A percentile compares a stretch with the other conserved stretches of the same genome.
These are phyloP conservation scores for Candida rishiriensis DNA, from an alignment of 805 yeast species.

Conservation along the genomic window DNA sequence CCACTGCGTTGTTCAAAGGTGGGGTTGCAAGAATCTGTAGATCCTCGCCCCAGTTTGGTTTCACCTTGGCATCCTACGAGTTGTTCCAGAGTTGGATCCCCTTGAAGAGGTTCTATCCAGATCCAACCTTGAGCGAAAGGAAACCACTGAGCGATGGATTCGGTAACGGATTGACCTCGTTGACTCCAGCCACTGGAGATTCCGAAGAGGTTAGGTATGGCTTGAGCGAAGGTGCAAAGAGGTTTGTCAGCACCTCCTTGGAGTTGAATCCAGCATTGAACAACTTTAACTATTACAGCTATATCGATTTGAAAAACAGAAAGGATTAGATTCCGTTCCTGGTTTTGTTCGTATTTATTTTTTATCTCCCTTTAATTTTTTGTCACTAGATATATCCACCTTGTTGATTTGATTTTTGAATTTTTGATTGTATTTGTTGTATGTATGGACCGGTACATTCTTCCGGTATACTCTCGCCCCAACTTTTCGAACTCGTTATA, in stretches of 20 bases:
- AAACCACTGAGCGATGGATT: constrained; percentile 18
- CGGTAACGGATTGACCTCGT: constrained; percentile 22
- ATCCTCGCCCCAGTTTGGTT: constrained; percentile 97
- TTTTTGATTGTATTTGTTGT: neutral
- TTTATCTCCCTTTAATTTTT: neutral
- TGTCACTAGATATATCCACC: neutral
- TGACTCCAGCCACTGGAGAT: constrained; percentile 19
- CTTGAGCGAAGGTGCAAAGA: constrained; percentile 27
- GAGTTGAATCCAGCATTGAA: constrained; percentile 29
- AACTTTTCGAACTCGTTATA: too few relatives aligned
- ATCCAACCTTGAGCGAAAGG: constrained; percentile 14
- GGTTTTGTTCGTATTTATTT: neutral
- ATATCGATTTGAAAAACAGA: constrained; percentile 20
- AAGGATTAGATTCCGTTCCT: constrained; percentile 4
- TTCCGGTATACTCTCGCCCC: too few relatives aligned
- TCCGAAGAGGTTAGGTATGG: constrained; percentile 22
- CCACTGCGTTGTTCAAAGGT: constrained; percentile 88
- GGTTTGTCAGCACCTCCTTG: constrained; percentile 27
- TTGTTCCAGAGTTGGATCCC: constrained; percentile 78
- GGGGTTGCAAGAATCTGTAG: constrained; percentile 91
- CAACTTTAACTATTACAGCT: constrained; percentile 23
- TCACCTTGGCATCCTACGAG: constrained; percentile 96
- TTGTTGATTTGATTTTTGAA: neutral
- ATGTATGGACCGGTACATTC: too few relatives aligned
- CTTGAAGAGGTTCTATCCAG: constrained; percentile 39